Conservation (phyloP, 1,284 basidiomycete genomes). For the Vanrija pseudolonga region DNA sequence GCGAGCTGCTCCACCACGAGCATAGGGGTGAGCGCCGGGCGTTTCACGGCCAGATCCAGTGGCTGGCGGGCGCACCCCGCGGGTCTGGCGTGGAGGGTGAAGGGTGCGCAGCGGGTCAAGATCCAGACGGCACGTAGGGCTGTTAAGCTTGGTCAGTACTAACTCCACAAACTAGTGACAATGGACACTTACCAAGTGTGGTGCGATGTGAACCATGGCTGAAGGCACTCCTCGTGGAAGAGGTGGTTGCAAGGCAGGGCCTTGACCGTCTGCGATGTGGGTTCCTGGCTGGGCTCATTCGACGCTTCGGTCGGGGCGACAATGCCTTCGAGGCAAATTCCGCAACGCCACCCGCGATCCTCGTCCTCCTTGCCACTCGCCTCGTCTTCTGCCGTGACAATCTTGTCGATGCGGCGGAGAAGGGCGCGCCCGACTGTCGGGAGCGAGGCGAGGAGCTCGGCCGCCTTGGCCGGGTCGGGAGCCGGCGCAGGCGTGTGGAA, state of each 20-base stretch:
- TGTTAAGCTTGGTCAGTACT: slow-evolving; percentile 10
- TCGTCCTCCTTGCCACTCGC: slow-evolving; percentile 20
- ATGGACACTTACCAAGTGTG: slow-evolving; percentile 43
- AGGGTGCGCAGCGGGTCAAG: slow-evolving; percentile 46
- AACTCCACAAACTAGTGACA: too few relatives aligned
- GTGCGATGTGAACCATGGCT: slow-evolving; percentile 45
- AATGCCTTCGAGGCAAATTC: slow-evolving; percentile 40
- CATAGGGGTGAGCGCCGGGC: slow-evolving; percentile 25
- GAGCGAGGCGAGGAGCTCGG: slow-evolving; percentile 39
- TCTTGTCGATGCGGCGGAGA: slow-evolving; percentile 34
- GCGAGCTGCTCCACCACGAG: slow-evolving; percentile 13
- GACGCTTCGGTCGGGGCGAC: neutral
- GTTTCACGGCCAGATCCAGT: slow-evolving; percentile 19
- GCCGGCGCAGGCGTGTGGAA: slow-evolving; percentile 4
- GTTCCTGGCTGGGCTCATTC: slow-evolving; percentile 15
- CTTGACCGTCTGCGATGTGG: slow-evolving; percentile 27
- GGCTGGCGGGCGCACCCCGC: slow-evolving; percentile 23
- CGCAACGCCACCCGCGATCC: slow-evolving; percentile 41
- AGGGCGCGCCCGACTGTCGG: slow-evolving; percentile 28
- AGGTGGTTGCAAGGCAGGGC: slow-evolving; percentile 48
- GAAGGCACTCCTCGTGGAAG: slow-evolving; percentile 43
- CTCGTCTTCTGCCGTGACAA: slow-evolving; percentile 34
- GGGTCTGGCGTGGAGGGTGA: slow-evolving; percentile 18
- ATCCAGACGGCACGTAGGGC: slow-evolving; percentile 47
- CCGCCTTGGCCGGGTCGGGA: slow-evolving; percentile 38